phyloP scores from a whole-genome alignment of 176 grass and related monocot genomes.

The Triticum timopheevii region DNA sequence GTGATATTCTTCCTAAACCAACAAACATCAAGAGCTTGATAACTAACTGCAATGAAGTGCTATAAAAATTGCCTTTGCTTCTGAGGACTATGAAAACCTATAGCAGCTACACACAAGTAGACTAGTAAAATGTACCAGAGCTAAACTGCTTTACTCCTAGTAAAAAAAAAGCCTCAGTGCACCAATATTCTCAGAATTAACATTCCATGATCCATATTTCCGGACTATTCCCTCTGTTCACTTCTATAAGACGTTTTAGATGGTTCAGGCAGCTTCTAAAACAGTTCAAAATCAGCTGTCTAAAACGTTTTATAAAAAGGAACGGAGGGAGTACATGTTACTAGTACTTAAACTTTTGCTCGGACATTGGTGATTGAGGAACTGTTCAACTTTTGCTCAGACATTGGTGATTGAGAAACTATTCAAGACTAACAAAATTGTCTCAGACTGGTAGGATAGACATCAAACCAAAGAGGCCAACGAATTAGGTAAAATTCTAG shows the following conservation, averaged over 20 bases:
- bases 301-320: too few species aligned
- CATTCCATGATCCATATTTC: neutral
- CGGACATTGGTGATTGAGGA: neutral
- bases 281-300: too few species aligned
- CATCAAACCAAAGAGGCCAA: neutral
- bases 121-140: neutral
- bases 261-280: too few species aligned
- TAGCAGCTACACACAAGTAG: neutral
- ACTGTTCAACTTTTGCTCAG: neutral
- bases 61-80: neutral
- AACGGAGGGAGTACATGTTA: neutral
- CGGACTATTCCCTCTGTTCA: neutral
- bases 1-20: slow-evolving; percentile 11
- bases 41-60: slow-evolving; percentile 18
- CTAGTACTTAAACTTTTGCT: neutral
- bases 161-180: neutral
- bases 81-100: neutral
- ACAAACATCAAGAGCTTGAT: neutral
- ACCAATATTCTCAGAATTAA: neutral
- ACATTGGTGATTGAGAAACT: neutral
- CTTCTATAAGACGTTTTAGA: too few species aligned
- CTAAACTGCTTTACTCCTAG: neutral
- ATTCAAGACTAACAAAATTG: slow-evolving; percentile 6
- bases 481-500: neutral
- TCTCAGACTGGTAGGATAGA: slow-evolving; percentile 4